Evolutionary conservation across 2,329 filamentous ascomycete species (phyloP).

Genomic region (Ceratocystis papillata): DNA sequence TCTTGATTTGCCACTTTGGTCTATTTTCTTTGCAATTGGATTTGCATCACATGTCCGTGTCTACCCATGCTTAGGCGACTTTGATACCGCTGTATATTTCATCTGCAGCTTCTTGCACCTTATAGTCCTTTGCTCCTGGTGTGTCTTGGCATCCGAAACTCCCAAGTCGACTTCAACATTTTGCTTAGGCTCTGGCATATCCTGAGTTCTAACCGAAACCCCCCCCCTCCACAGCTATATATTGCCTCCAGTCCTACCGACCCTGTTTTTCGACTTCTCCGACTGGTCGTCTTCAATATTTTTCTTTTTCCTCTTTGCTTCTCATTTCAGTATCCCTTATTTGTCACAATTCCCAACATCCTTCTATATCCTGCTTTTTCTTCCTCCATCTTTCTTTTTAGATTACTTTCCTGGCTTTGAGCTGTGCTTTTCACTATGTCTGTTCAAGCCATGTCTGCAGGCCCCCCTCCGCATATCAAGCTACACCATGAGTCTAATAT

Average conservation of each 20-base stretch:
- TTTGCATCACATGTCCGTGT: slow-evolving; percentile 16
- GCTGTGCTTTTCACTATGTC: slow-evolving; percentile 7
- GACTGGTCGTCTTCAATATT: neutral
- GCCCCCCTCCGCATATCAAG: slow-evolving; percentile 6
- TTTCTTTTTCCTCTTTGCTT: neutral
- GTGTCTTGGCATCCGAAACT: slow-evolving; percentile 10
- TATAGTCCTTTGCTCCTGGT: neutral
- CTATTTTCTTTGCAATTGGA: slow-evolving; percentile 11
- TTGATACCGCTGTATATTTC: slow-evolving; percentile 7
- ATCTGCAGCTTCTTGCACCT: neutral
- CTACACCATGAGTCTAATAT: slow-evolving; percentile 1
- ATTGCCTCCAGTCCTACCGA: neutral
- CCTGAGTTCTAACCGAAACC: neutral
- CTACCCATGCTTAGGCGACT: neutral
- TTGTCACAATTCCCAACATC: neutral
- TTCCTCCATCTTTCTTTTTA: neutral
- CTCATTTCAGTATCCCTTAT: neutral
- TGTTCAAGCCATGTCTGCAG: slow-evolving; percentile 10
- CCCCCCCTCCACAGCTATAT: neutral
- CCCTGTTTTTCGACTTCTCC: neutral
- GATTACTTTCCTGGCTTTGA: neutral
- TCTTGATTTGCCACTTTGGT: slow-evolving; percentile 12
- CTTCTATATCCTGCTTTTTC: neutral
- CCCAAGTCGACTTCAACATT: neutral
- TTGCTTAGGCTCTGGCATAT: neutral